Base-by-base conservation (phyloP, 1,284 basidiomycete genomes). In the Termitomyces sp. region DNA sequence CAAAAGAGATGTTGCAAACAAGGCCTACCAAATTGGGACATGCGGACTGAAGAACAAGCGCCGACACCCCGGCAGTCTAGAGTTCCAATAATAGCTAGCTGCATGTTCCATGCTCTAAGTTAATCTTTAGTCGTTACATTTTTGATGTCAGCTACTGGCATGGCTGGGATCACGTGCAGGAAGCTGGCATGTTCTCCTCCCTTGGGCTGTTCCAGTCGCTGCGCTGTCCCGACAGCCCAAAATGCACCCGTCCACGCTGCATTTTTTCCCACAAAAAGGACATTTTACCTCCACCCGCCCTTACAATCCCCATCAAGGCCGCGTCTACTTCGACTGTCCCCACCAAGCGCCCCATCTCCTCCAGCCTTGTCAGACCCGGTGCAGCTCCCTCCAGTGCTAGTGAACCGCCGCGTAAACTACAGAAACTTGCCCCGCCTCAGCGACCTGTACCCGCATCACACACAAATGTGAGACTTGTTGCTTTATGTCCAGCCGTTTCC, bases 181-280 rank as follows among this genome's bases (percentile, higher is more conserved):
- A n/a, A n/a, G 34, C n/a, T 34, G 38, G 30, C 43, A 91, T 92
- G 90, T 91, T 92, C 67, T 77, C 86, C 9, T 72, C 79, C 0
- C 66, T 77, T 6, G 75, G 76, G 9, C 75, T 87, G 10, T 90
- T 92, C 67, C 73, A 74, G 21, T 68, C 70, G 3, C 62, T 85
- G n/a, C 68, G 77, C 19, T 92, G 90, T 72, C 89, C 89, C 12
- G 77, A 84, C 31, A 66, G 58, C 57, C 53, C 62, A 1, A 57
- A 64, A 26, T 90, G 89, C 64, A 65, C 63, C 4, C 72, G 81
- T n/a, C 55, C 67, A 3, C 66, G 71, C 54, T 92, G 90, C 65
- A 62, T 86, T 24, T 90, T 86, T 70, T 84, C 82, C 31, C 88
- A 90, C 67, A 65, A 70, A 5, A 57, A 65, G 2, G 70, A 75